Evolutionary conservation across 306 rosid genomes (phyloP), one percentile per base, ranked within the genome.

Genomic region (Mimosa pudica): DNA sequence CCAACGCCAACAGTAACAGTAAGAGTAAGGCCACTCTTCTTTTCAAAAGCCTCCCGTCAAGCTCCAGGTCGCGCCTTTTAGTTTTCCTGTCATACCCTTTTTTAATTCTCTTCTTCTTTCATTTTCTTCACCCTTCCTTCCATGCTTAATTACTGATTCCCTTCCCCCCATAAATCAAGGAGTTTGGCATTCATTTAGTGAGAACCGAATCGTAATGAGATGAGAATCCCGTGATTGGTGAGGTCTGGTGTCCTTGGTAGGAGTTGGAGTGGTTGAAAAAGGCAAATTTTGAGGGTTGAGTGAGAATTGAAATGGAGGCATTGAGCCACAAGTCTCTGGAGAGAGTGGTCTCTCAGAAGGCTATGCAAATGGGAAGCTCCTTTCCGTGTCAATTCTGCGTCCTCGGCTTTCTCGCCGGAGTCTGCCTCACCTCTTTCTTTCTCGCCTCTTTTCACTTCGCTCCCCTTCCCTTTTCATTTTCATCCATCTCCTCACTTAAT

Each of bases 371-470:
- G 90, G 95, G 95, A 12, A 92, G 75, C 70, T 92, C 97, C 14
- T 92, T 92, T 75, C 85, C 93, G 12, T 94, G 98, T 65, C 97
- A 91, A 84, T 86, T 92, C 76, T 94, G 98, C 87, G 97, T 90
- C 63, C 89, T 89, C 79, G 98, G 98, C 36, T 89, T 94, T 86
- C 92, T 94, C 1, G 87, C 90, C 65, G 98, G 98, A 72, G 84
- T 94, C 33, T 90, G 98, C 74, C 87, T 94, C 17, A 85, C 97
- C 42, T 82, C 90, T 83, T 76, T 94, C 52, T 89, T 92, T 82
- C 65, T 92, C 75, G 97, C 97, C 73, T 84, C 93, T 80, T 86
- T 94, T 46, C 30, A 87, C 98, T 75, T 92, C 98, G 16, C 78
- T 92, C 72, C 7, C 54, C 91, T 65, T 84, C 86, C 90, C 16